phyloP scores from a whole-genome alignment of 495 filamentous ascomycete species.

The Copromyces sp. region DNA sequence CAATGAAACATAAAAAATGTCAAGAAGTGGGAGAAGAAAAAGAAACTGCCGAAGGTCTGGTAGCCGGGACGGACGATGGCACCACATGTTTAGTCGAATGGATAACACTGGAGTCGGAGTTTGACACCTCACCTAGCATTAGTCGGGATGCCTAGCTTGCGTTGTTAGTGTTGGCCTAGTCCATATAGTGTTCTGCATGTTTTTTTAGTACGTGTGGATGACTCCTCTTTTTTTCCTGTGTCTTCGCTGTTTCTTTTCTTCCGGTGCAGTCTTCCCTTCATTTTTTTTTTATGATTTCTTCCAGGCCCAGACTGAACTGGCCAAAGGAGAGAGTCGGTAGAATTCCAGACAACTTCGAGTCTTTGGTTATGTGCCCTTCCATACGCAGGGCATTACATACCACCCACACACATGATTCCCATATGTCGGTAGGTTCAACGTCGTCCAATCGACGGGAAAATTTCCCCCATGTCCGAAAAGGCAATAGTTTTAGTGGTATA shows the following conservation, averaged over 20 bases:
- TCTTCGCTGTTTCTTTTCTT: neutral
- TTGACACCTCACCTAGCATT: neutral
- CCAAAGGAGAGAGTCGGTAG: neutral
- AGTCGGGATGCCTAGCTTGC: neutral
- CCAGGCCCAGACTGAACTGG: neutral
- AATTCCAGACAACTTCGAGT: neutral
- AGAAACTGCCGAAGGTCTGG: neutral
- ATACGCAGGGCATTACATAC: neutral
- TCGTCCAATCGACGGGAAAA: neutral
- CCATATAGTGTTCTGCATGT: neutral
- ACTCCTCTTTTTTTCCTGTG: neutral
- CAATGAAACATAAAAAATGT: neutral
- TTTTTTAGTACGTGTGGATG: neutral
- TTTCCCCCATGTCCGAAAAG: neutral
- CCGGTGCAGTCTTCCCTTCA: neutral
- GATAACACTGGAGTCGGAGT: neutral
- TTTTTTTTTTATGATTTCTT: neutral
- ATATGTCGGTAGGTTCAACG: neutral
- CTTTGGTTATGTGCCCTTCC: neutral
- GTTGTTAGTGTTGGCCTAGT: neutral
- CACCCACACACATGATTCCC: neutral
- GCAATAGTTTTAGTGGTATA: neutral
- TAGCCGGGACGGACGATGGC: neutral
- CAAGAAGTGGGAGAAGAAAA: neutral
- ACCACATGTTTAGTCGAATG: neutral